These are phyloP conservation scores for Capsicum baccatum DNA, from an alignment of 257 asterid species.

Conservation along the genomic window DNA sequence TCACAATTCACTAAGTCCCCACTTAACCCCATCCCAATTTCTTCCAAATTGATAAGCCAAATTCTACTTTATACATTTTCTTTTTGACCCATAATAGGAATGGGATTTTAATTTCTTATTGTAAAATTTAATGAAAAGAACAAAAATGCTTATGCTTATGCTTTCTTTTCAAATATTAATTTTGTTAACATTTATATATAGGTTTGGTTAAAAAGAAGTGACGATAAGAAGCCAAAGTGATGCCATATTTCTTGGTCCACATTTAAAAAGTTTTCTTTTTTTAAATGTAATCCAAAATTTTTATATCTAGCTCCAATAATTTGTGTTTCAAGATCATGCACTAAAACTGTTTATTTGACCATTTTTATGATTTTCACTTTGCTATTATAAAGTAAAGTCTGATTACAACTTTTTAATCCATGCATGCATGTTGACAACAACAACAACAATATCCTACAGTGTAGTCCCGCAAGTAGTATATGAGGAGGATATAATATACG, in stretches of 20 bases:
- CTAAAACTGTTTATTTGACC: neutral
- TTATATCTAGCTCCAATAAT: conserved; percentile 20
- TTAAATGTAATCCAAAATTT: conserved; percentile 26
- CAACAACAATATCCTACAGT: no score
- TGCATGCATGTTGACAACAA: neutral
- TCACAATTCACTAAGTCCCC: neutral
- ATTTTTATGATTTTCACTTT: neutral
- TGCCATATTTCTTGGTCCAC: conserved; percentile 31
- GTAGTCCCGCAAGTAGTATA: no score
- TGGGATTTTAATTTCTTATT: conserved; percentile 4
- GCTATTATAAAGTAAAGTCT: neutral
- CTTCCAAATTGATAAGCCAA: conserved; percentile 33
- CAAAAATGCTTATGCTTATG: conserved; percentile 13
- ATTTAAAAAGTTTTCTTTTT: neutral
- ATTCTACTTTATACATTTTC: conserved; percentile 25
- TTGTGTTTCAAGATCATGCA: conserved; percentile 14
- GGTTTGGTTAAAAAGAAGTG: conserved; percentile 5
- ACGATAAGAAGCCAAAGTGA: conserved; percentile 16
- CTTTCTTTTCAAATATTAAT: conserved; percentile 13
- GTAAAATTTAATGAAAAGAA: conserved; percentile 10
- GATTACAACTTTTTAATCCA: neutral
- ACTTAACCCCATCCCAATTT: neutral
- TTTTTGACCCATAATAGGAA: neutral
- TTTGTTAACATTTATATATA: conserved; percentile 12
- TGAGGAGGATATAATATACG: no score